Percentiles rank a stretch among this genome's conserved stretches.
Evolutionary conservation across 2,329 filamentous ascomycete genomes (phyloP).

Genomic region (Fusarium newnesense): DNA sequence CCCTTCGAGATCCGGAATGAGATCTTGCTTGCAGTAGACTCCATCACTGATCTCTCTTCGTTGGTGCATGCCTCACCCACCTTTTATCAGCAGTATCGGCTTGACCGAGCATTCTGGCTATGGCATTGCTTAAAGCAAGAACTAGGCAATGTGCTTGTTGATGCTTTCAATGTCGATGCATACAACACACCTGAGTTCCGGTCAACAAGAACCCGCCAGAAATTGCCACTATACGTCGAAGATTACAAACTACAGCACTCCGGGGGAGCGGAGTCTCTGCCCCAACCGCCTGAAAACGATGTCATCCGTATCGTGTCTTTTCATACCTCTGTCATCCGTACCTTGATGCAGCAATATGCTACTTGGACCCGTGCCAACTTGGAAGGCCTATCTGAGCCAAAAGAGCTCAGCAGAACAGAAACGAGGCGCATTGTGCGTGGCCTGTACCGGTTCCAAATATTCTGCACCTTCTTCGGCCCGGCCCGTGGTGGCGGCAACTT

Average conservation of each 20-base stretch:
- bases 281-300: background rate
- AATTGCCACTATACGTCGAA: background rate
- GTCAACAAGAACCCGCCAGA: background rate
- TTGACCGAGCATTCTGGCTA: background rate
- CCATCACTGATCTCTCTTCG: no score
- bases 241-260: no score
- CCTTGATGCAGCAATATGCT: no score
- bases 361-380: no score
- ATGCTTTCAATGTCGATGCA: background rate
- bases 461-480: no score
- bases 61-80: background rate
- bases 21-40: no score
- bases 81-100: background rate
- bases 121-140: conserved; percentile 1
- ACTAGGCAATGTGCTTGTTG: background rate
- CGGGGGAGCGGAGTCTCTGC: no score
- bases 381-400: no score
- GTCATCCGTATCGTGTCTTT: background rate
- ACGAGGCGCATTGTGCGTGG: conserved; percentile 8
- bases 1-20: no score
- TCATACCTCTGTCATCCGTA: background rate
- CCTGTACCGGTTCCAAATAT: conserved; percentile 25
- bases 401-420: conserved; percentile 9
- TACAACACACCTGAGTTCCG: background rate
- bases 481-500: no score